These are phyloP conservation scores for Macrolepiota albuminosa DNA, from an alignment of 768 basidiomycete species.

Conservation along the genomic window DNA sequence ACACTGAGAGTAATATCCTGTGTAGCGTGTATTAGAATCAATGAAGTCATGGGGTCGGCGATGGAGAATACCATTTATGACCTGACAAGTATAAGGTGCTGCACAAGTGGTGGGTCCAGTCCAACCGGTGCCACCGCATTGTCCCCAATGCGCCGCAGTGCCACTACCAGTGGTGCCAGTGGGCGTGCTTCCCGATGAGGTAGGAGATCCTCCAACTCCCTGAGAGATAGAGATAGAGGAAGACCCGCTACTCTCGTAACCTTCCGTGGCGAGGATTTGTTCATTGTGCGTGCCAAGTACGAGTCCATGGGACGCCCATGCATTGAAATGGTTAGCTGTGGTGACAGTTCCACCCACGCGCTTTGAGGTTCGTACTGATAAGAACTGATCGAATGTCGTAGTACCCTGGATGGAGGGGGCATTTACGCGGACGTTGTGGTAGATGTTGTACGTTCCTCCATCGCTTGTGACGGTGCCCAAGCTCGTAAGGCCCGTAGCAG, in stretches of 20 bases:
- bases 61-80: background rate
- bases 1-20: background rate
- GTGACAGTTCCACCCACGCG: conserved; percentile 1
- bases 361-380: background rate
- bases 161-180: background rate
- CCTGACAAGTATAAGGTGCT: background rate
- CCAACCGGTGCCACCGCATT: background rate
- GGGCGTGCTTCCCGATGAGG: background rate
- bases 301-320: conserved; percentile 1
- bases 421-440: background rate
- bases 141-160: background rate
- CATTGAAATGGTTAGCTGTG: background rate
- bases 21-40: background rate
- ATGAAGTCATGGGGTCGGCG: background rate
- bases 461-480: background rate
- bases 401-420: background rate
- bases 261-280: background rate
- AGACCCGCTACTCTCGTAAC: background rate
- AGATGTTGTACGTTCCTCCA: conserved; percentile 1
- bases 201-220: background rate
- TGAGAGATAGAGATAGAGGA: background rate
- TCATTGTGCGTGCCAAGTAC: background rate
- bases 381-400: background rate
- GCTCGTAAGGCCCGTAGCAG: background rate
- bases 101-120: background rate